A percentile compares a stretch with the other conserved stretches of the same genome.
phyloP scores from a whole-genome alignment of 2,329 filamentous ascomycete genomes.

The Apiospora phragmitis region DNA sequence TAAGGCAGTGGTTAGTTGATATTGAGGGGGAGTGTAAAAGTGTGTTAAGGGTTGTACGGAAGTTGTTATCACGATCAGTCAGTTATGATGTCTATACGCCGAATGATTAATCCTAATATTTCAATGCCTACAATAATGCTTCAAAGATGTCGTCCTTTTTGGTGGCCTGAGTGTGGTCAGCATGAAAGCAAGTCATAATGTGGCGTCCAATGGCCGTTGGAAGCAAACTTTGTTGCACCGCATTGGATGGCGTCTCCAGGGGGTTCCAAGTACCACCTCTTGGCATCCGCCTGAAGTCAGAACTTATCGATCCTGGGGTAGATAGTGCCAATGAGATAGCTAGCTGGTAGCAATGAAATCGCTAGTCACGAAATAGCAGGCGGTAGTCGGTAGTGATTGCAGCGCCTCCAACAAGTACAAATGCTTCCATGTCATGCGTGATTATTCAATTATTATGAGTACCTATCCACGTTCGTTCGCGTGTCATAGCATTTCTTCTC shows the following conservation, averaged over 20 bases:
- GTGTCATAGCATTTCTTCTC: not conserved
- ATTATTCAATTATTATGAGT: slow-evolving; percentile 7
- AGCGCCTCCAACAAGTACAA: no score
- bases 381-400: no score
- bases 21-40: not conserved
- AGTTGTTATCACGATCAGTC: not conserved
- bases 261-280: no score
- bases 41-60: not conserved
- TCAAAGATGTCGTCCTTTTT: not conserved
- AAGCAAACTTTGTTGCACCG: slow-evolving; percentile 11
- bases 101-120: slow-evolving; percentile 1
- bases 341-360: no score
- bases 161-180: no score
- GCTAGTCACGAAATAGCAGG: not conserved
- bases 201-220: slow-evolving; percentile 30
- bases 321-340: no score
- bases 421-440: not conserved
- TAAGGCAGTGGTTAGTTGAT: not conserved
- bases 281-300: no score
- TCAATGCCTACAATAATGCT: not conserved
- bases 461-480: not conserved
- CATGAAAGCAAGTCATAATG: slow-evolving; percentile 21
- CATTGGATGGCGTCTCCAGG: not conserved
- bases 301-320: no score
- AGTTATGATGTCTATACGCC: not conserved